Conservation (phyloP, 208 protist genomes). For the Trypanosoma scelopori region DNA sequence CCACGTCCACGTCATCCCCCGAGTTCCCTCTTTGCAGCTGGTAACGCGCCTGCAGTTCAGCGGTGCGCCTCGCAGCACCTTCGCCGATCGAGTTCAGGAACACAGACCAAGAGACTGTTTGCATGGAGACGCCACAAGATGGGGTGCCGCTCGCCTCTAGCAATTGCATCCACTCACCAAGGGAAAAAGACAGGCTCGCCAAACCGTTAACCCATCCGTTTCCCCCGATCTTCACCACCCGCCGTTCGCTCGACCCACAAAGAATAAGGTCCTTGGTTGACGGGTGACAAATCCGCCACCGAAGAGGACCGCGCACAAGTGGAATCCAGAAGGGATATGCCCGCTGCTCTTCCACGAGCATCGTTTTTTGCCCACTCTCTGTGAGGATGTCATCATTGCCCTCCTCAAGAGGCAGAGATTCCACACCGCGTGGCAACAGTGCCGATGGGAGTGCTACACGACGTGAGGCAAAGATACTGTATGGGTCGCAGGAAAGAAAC, state of each 20-base stretch:
- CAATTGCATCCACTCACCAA: constrained; percentile 7
- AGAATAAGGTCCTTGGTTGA: neutral
- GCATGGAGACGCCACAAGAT: neutral
- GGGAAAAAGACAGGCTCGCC: constrained; percentile 1
- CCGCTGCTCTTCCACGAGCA: too few species aligned
- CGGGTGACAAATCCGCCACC: neutral
- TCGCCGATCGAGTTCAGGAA: constrained; percentile 3
- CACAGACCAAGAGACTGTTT: constrained; percentile 10
- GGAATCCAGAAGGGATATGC: constrained; percentile 10
- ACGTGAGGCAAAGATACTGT: neutral
- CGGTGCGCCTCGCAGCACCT: neutral
- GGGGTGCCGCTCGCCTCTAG: neutral
- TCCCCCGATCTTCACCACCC: constrained; percentile 1
- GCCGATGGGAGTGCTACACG: neutral
- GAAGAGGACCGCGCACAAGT: neutral
- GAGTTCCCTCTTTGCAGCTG: neutral
- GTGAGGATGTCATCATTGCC: neutral
- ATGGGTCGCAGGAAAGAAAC: constrained; percentile 1
- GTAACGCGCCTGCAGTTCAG: neutral
- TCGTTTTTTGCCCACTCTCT: too few species aligned
- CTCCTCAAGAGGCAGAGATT: neutral
- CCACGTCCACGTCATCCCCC: neutral
- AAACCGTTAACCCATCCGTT: constrained; percentile 3
- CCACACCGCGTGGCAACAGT: too few species aligned
- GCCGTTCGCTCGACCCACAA: constrained; percentile 8